Percentiles rank a stretch among this genome's conserved stretches.
These are phyloP conservation scores for Penicillium sp. DNA, from an alignment of 2,329 filamentous ascomycete species.

Conservation along the genomic window DNA sequence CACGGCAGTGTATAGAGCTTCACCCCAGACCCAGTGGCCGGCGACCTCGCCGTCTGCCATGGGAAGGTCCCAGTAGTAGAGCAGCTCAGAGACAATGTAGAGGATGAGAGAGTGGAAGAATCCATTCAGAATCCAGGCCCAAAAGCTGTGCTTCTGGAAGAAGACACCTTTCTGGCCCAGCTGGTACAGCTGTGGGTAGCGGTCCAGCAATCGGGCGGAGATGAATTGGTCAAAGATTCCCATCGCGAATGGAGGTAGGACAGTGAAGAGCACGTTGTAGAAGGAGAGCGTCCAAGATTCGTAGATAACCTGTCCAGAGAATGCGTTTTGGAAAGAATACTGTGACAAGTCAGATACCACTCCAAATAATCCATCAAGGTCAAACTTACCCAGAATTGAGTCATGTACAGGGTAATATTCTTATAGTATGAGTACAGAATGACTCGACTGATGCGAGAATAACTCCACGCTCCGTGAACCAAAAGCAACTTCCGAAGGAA, in stretches of 20 bases:
- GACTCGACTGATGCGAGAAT: constrained; percentile 93
- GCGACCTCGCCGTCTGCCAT: constrained; percentile 75
- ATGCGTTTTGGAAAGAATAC: constrained; percentile 98
- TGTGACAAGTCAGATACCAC: constrained; percentile 41
- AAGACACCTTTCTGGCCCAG: constrained; percentile 90
- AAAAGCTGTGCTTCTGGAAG: constrained; percentile 90
- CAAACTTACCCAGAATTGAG: constrained; percentile 87
- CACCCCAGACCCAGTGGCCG: constrained; percentile 98
- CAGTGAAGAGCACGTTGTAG: constrained; percentile 98
- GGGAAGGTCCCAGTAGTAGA: constrained; percentile 78
- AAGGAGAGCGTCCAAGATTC: constrained; percentile 99
- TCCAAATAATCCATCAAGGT: not conserved
- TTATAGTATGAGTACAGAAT: constrained; percentile 99
- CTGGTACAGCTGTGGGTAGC: constrained; percentile 93
- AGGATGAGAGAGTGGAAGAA: constrained; percentile 93
- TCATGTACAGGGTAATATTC: constrained; percentile 98
- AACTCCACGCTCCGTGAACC: constrained; percentile 96
- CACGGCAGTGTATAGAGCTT: constrained; percentile 89
- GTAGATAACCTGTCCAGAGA: constrained; percentile 96
- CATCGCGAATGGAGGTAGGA: constrained; percentile 86
- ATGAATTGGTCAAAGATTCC: constrained; percentile 98
- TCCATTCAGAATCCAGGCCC: constrained; percentile 87
- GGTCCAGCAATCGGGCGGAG: constrained; percentile 85
- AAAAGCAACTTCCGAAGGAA: constrained; percentile 90
- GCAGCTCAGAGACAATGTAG: constrained; percentile 78